A percentile compares a stretch with the other conserved stretches of the same genome.
Conservation (phyloP, 78 protist genomes). For the slime mould (Dictyostelium discoideum) region DNA sequence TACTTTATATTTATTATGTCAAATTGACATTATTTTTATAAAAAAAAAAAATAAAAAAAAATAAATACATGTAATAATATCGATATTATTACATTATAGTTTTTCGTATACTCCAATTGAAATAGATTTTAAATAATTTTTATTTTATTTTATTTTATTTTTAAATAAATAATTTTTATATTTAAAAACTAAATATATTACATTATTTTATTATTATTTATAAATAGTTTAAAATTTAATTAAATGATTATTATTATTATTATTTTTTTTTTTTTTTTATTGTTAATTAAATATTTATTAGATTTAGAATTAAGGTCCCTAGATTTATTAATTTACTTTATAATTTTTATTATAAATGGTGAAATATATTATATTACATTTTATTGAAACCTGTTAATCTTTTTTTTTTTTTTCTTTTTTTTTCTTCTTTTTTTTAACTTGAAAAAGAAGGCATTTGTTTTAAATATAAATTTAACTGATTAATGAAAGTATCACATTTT, state of each 20-base stretch:
- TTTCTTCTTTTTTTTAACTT: background rate
- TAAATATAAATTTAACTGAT: conserved; percentile 40
- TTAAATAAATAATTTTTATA: too few relatives aligned
- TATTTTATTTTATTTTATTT: background rate
- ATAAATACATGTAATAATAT: background rate
- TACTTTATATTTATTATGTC: background rate
- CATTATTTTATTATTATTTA: too few relatives aligned
- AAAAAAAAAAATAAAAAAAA: background rate
- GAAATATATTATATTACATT: background rate
- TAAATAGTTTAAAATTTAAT: too few relatives aligned
- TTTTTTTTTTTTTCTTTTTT: background rate
- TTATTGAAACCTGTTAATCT: too few relatives aligned
- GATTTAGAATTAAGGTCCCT: too few relatives aligned
- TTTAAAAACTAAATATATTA: too few relatives aligned
- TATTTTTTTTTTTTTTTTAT: background rate
- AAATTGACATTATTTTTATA: background rate
- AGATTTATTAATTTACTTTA: too few relatives aligned
- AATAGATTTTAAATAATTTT: background rate
- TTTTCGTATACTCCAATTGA: background rate
- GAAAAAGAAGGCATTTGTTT: conserved; percentile 31
- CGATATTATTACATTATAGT: background rate
- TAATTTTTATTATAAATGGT: background rate
- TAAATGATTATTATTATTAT: too few relatives aligned
- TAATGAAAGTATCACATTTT: conserved; percentile 53
- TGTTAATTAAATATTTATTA: too few relatives aligned